Conservation (phyloP, 495 filamentous ascomycete species). For the Mytilinidion resinicola region DNA sequence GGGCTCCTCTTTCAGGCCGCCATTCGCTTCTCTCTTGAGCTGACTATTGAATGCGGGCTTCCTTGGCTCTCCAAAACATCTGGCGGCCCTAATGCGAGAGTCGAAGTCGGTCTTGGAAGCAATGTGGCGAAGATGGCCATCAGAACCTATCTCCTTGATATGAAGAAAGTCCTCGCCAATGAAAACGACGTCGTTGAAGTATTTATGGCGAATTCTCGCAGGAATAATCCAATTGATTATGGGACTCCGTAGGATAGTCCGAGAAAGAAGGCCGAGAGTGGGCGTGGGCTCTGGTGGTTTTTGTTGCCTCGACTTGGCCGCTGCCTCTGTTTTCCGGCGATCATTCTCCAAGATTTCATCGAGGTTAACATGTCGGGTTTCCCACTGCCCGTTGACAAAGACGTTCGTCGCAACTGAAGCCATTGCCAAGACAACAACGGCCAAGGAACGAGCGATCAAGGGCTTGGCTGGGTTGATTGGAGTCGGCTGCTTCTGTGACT, state of each 20-base stretch:
- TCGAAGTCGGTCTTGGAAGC: conserved; percentile 68
- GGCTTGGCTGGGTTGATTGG: no score
- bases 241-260: conserved; percentile 69
- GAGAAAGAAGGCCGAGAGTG: conserved; percentile 62
- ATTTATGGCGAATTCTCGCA: conserved; percentile 60
- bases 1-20: conserved; percentile 2
- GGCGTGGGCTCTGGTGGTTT: conserved; percentile 35
- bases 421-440: background rate
- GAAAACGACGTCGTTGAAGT: conserved; percentile 84
- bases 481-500: no score
- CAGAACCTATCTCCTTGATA: conserved; percentile 57
- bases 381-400: conserved; percentile 54
- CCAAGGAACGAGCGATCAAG: no score
- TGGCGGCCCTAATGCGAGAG: conserved; percentile 59
- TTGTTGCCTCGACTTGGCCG: conserved; percentile 17
- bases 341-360: conserved; percentile 35
- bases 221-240: conserved; percentile 74
- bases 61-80: conserved; percentile 45
- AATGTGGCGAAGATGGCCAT: conserved; percentile 65
- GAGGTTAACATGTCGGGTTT: conserved; percentile 44
- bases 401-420: conserved; percentile 21
- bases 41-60: conserved; percentile 17
- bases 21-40: conserved; percentile 34
- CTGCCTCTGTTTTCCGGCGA: conserved; percentile 18
- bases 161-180: conserved; percentile 66